Conservation (phyloP, 257 asterid species). For the Salvia splendens region DNA sequence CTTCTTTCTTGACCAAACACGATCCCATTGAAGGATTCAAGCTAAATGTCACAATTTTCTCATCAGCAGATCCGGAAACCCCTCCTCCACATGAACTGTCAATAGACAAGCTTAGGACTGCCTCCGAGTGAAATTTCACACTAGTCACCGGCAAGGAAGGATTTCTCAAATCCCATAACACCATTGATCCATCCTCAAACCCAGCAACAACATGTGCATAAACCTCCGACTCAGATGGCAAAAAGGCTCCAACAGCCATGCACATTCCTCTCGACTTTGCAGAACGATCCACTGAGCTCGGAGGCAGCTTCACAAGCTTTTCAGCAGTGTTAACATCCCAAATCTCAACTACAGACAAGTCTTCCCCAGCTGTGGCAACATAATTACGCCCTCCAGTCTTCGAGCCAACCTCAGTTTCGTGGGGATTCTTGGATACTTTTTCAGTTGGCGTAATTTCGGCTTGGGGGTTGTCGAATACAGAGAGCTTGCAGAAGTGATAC, state of each 20-base stretch:
- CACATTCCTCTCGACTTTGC: constrained; percentile 79
- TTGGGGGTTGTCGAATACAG: constrained; percentile 44
- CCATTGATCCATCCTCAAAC: constrained; percentile 92
- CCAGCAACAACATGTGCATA: constrained; percentile 62
- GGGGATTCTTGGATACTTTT: constrained; percentile 13
- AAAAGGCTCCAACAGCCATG: constrained; percentile 73
- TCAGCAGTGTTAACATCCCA: constrained; percentile 72
- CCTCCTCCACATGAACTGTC: constrained; percentile 73
- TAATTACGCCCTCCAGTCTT: constrained; percentile 42
- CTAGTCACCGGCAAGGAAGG: constrained; percentile 64
- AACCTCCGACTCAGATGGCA: constrained; percentile 57
- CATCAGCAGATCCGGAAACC: constrained; percentile 86
- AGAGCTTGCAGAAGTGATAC: constrained; percentile 93
- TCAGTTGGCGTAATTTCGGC: constrained; percentile 28
- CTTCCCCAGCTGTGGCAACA: constrained; percentile 75
- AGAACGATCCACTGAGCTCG: constrained; percentile 35
- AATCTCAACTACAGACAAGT: constrained; percentile 72
- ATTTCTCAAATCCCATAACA: constrained; percentile 87
- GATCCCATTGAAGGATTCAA: constrained; percentile 64
- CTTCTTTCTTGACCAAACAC: constrained; percentile 71
- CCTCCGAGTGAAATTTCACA: constrained; percentile 81
- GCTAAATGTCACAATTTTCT: constrained; percentile 61
- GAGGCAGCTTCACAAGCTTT: constrained; percentile 54
- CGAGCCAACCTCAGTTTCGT: constrained; percentile 31
- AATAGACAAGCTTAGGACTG: constrained; percentile 65